Percentiles rank a stretch among this genome's conserved stretches.
Evolutionary conservation across 805 yeast genomes (phyloP).

Genomic region (Zygosaccharomyces gambellarensis): DNA sequence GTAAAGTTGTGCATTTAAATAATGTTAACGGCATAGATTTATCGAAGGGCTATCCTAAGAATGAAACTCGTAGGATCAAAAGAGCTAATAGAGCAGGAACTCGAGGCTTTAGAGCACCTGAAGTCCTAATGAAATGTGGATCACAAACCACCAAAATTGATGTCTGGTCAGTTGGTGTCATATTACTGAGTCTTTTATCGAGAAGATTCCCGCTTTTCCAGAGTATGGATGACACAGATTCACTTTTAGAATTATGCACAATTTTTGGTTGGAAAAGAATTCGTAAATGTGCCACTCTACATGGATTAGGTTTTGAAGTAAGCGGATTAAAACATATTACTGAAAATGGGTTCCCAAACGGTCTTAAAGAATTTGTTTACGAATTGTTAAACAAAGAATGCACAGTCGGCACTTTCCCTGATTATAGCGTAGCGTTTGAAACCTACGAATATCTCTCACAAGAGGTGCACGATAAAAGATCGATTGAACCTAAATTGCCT

Average conservation of each 20-base stretch:
- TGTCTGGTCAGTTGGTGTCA: slow-evolving; percentile 90
- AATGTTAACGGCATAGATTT: slow-evolving; percentile 36
- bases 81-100: slow-evolving; percentile 98
- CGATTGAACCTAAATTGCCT: slow-evolving; percentile 28
- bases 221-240: slow-evolving; percentile 90
- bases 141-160: slow-evolving; percentile 79
- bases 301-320: slow-evolving; percentile 82
- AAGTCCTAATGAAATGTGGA: slow-evolving; percentile 79
- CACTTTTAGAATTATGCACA: slow-evolving; percentile 75
- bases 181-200: slow-evolving; percentile 68
- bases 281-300: slow-evolving; percentile 73
- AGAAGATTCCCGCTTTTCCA: slow-evolving; percentile 90
- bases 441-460: slow-evolving; percentile 44
- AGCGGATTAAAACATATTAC: slow-evolving; percentile 44
- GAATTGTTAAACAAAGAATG: slow-evolving; percentile 30
- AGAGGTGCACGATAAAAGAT: slow-evolving; percentile 35
- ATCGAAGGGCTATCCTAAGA: slow-evolving; percentile 72
- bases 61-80: slow-evolving; percentile 81
- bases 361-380: slow-evolving; percentile 30
- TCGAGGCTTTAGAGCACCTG: slow-evolving; percentile 92
- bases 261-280: slow-evolving; percentile 73
- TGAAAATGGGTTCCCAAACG: slow-evolving; percentile 37
- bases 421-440: slow-evolving; percentile 67
- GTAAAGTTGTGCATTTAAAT: slow-evolving; percentile 30
- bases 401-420: slow-evolving; percentile 58